These are phyloP conservation scores for Suhomyces pyralidae DNA, from an alignment of 805 yeast species.

Conservation along the genomic window DNA sequence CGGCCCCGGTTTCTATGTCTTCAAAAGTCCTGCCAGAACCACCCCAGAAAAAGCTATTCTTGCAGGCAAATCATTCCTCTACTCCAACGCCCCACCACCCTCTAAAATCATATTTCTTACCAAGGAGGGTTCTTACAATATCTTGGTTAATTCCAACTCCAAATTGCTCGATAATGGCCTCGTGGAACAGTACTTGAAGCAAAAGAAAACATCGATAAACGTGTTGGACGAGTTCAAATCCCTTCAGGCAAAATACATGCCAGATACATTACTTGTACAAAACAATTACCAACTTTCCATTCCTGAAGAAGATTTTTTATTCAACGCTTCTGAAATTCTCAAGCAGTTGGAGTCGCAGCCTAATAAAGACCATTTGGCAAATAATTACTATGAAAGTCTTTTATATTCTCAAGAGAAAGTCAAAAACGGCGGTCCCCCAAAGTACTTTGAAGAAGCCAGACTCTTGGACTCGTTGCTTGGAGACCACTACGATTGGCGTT, in stretches of 20 bases:
- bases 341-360: constrained; percentile 13
- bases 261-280: constrained; percentile 22
- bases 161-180: constrained; percentile 21
- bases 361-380: constrained; percentile 15
- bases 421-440: constrained; percentile 32
- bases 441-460: constrained; percentile 40
- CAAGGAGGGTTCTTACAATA: constrained; percentile 31
- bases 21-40: constrained; percentile 13
- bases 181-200: constrained; percentile 19
- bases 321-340: constrained; percentile 19
- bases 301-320: constrained; percentile 24
- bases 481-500: constrained; percentile 29
- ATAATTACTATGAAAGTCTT: constrained; percentile 33
- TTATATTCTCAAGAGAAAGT: constrained; percentile 26
- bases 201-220: constrained; percentile 11
- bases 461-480: constrained; percentile 21
- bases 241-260: constrained; percentile 16
- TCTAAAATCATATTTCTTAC: constrained; percentile 22
- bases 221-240: constrained; percentile 18
- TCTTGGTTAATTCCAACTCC: constrained; percentile 11
- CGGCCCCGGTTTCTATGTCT: constrained; percentile 21
- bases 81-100: constrained; percentile 32
- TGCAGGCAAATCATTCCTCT: constrained; percentile 20
- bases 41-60: constrained; percentile 14
- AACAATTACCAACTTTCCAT: constrained; percentile 26